Evolutionary conservation across 768 basidiomycete genomes (phyloP), one percentile per base, ranked within the genome.

Genomic region (Termitomyces sp.): DNA sequence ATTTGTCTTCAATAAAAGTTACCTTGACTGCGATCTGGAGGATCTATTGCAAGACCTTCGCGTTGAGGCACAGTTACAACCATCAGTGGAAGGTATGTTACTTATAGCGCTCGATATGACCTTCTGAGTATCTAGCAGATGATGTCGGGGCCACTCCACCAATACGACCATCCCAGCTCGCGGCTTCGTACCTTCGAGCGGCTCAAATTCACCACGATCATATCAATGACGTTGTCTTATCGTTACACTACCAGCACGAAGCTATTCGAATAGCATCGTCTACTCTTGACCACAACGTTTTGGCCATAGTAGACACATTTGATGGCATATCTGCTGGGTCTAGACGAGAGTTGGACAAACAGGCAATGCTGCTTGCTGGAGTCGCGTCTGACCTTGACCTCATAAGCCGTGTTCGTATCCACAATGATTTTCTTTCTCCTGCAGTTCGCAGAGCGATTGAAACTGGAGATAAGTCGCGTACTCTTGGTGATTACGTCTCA

Each of bases 1-100:
- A 61, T 93, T 83, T 66, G 88, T 93, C 5, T 94, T 90, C 74
- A 93, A 93, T 73, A 91, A 91, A 67, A 77, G 82, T 66, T 89
- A 88, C 66, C 79, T 94, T 40, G 89, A 91, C 62, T 76, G 84
- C 47, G 84, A 88, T 52, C 57, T 88, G 32, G 82, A 86, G 2
- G 81, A 87, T 46, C 85, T 90, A 28, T 70, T 92, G 16, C 77
- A 71, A n/a, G 79, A 83, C 44, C 79, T 93, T n/a, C 78, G 73
- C 16, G 75, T 85, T 18, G 80, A 85, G 47, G 77, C 89, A 2
- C 77, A 79, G 18, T 66, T 89, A 26, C 87, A 91, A 63, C 84
- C 86, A n/a, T 78, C 82, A 18, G 81, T 89, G 61, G 88, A 91
- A 73, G 87, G 91, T 88, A 58, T 56, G 76, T 65, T n/a, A 30